These are phyloP conservation scores for Lactarius quietus DNA, from an alignment of 768 basidiomycete species.

Conservation along the genomic window DNA sequence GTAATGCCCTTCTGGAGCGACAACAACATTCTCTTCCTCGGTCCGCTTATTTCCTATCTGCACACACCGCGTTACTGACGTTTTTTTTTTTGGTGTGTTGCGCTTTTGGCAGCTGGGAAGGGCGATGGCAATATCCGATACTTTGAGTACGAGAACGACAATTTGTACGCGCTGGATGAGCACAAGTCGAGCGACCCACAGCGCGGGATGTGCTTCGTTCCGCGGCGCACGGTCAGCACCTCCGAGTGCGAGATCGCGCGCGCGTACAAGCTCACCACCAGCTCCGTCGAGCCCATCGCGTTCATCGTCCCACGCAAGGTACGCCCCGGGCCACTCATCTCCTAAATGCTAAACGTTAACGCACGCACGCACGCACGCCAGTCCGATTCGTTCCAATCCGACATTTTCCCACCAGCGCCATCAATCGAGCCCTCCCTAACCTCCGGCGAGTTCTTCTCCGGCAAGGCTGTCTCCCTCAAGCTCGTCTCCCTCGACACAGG, in stretches of 20 bases:
- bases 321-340: constrained; percentile 25
- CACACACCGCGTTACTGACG: constrained; percentile 70
- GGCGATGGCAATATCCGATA: constrained; percentile 98
- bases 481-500: constrained; percentile 79
- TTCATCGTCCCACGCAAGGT: constrained; percentile 96
- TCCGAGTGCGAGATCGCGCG: constrained; percentile 93
- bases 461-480: constrained; percentile 75
- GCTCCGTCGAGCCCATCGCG: constrained; percentile 80
- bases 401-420: constrained; percentile 92
- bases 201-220: constrained; percentile 96
- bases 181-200: constrained; percentile 91
- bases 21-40: constrained; percentile 86
- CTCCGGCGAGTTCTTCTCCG: constrained; percentile 83
- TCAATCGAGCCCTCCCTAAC: constrained; percentile 75
- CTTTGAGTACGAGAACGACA: constrained; percentile 91
- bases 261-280: constrained; percentile 81
- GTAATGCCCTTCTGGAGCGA: constrained; percentile 98
- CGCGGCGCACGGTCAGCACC: constrained; percentile 84
- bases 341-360: neutral
- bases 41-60: constrained; percentile 32
- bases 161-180: constrained; percentile 71
- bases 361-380: constrained; percentile 30
- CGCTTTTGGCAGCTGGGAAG: constrained; percentile 12
- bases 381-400: constrained; percentile 95
- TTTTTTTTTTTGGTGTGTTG: constrained; percentile 52